Percentiles rank a stretch among this genome's conserved stretches.
phyloP scores from a whole-genome alignment of 768 basidiomycete species.

The Calvatia gigantea region DNA sequence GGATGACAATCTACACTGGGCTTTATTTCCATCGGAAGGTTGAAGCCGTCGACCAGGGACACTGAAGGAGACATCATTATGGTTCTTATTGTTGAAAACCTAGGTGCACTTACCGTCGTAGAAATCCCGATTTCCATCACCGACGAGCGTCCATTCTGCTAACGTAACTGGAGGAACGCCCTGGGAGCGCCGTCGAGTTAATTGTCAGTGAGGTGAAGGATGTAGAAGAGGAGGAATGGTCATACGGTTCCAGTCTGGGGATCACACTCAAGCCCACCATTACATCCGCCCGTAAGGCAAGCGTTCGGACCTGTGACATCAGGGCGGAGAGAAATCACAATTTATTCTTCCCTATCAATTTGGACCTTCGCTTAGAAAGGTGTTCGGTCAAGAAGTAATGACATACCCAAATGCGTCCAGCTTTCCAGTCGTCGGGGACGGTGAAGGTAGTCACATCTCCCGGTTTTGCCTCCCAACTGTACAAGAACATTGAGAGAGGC shows the following conservation, averaged over 20 bases:
- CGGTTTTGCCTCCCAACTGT: conserved; percentile 38
- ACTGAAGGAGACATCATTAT: conserved; percentile 34
- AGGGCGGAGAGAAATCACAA: conserved; percentile 52
- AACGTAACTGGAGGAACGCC: conserved; percentile 63
- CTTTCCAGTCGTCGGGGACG: conserved; percentile 61
- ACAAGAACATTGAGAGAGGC: neutral
- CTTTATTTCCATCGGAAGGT: conserved; percentile 50
- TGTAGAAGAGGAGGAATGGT: too few species aligned
- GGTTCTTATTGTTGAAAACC: neutral
- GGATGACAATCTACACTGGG: conserved; percentile 45
- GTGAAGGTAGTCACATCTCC: conserved; percentile 37
- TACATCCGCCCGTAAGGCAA: conserved; percentile 29
- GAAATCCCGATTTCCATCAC: conserved; percentile 37
- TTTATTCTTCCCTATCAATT: conserved; percentile 41
- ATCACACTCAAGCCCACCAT: conserved; percentile 56
- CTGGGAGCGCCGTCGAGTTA: neutral
- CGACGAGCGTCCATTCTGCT: conserved; percentile 62
- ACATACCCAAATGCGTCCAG: conserved; percentile 52
- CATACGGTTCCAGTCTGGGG: conserved; percentile 40
- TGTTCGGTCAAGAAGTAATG: conserved; percentile 32
- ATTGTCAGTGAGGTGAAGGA: too few species aligned
- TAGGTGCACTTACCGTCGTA: conserved; percentile 48
- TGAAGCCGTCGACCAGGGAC: conserved; percentile 57
- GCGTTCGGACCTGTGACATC: conserved; percentile 28
- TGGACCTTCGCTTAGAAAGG: conserved; percentile 47